Evolutionary conservation across 768 basidiomycete species (phyloP).

Genomic region (Boletales sp.): DNA sequence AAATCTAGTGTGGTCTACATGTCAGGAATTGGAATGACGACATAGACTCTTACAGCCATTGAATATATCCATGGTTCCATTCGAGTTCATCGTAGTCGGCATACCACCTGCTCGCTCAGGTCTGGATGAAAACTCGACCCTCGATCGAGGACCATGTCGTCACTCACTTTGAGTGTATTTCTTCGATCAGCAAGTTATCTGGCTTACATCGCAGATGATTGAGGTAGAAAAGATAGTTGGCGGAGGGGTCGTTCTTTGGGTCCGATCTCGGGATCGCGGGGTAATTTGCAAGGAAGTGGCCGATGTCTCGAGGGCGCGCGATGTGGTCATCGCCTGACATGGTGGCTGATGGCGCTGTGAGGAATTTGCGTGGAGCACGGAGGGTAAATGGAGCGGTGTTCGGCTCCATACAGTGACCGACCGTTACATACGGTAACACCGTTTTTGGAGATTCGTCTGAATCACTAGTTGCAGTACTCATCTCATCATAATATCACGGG

Average conservation of each 20-base stretch:
- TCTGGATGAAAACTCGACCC: not conserved
- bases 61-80: conserved; percentile 68
- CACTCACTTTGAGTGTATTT: conserved; percentile 56
- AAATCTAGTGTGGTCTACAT: conserved; percentile 40
- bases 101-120: conserved; percentile 49
- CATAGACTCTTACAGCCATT: conserved; percentile 62
- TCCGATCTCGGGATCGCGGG: conserved; percentile 11
- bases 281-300: conserved; percentile 24
- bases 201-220: conserved; percentile 56
- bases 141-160: not conserved
- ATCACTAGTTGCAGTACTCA: not conserved
- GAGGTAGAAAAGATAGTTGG: conserved; percentile 61
- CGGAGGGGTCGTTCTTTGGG: conserved; percentile 13
- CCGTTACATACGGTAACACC: too few species aligned
- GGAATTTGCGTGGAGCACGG: conserved; percentile 10
- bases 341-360: not conserved
- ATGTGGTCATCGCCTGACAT: conserved; percentile 12
- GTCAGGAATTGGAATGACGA: conserved; percentile 1
- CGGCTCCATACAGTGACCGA: not conserved
- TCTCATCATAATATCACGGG: not conserved
- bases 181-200: conserved; percentile 57
- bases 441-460: not conserved
- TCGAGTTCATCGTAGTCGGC: conserved; percentile 63
- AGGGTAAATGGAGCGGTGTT: conserved; percentile 3
- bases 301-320: conserved; percentile 21